phyloP scores from a whole-genome alignment of 257 asterid genomes.

The Oldenlandia corymbosa region DNA sequence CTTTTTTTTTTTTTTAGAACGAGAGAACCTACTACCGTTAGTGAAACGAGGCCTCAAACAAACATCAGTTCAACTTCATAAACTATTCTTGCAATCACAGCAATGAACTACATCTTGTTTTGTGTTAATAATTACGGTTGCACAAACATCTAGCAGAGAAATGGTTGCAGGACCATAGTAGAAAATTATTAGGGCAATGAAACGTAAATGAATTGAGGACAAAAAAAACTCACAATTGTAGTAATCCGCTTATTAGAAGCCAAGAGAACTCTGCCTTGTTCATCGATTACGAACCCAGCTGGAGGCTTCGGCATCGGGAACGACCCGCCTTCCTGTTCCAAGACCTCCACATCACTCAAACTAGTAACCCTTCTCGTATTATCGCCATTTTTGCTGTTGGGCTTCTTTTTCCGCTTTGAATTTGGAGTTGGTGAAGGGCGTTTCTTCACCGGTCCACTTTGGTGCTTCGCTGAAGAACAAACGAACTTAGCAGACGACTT shows the following conservation, averaged over 20 bases:
- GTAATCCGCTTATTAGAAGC: conserved; percentile 78
- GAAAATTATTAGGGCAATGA: background rate
- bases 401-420: conserved; percentile 29
- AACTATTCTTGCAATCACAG: too few species aligned
- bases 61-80: too few species aligned
- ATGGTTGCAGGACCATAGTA: background rate
- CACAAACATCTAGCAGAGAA: background rate
- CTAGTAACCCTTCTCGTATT: background rate
- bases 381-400: conserved; percentile 3
- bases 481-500: conserved; percentile 10
- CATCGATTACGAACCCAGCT: conserved; percentile 89
- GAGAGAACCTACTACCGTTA: too few species aligned
- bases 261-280: conserved; percentile 76
- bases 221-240: conserved; percentile 55
- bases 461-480: conserved; percentile 29
- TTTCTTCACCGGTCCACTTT: conserved; percentile 34
- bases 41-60: too few species aligned
- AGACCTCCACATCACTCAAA: conserved; percentile 20
- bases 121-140: too few species aligned
- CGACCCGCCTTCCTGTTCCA: conserved; percentile 22
- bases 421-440: conserved; percentile 17
- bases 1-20: too few species aligned
- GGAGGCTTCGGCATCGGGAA: conserved; percentile 90
- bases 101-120: too few species aligned
- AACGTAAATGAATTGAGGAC: background rate